Base-by-base conservation (phyloP, 805 yeast genomes). In the Candida silvicultrix region DNA sequence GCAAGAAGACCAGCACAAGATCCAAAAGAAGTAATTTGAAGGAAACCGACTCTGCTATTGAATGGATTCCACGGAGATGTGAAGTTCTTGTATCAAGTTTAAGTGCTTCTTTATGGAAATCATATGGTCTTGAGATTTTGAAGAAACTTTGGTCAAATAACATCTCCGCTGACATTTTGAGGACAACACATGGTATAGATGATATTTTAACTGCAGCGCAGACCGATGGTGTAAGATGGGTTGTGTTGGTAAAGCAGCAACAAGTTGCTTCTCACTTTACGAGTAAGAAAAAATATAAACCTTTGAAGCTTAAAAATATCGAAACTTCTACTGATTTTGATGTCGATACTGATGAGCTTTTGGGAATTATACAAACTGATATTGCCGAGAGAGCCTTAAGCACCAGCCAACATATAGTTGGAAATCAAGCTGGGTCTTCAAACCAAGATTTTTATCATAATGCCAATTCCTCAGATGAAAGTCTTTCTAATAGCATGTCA, bases 11-110 rank as follows among this genome's bases (percentile, higher is more conserved):
- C 14, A 21, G 50, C 8, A 56, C 56, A n/a, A 60, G 58, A 63
- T 51, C 57, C 46, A 71, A 71, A 46, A 69, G 62, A 47, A 54
- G 53, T 38, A 60, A 59, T 45, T 37, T 65, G 48, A 66, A 66
- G 49, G 71, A 68, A 16, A 47, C 61, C 5, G 61, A 63, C 3
- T 55, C 66, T 34, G 59, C 56, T 14, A 54, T 55, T 32, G 73
- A 73, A 35, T 78, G 81, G 85, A 68, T 62, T 44, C 73, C 80
- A 5, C 70, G 74, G 31, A 72, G 95, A 53, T 89, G 96, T 63
- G 92, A 89, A 56, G 95, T 90, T 1, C 63, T 94, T 25, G 79
- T 94, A 7, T 76, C 94, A 0, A 76, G 92, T 52, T 75, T 84
- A 49, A 77, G 83, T 19, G 75, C 75, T 31, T 65, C 77, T 1